Base-by-base conservation (phyloP, 257 asterid species). In the Solanum clarkiae region DNA sequence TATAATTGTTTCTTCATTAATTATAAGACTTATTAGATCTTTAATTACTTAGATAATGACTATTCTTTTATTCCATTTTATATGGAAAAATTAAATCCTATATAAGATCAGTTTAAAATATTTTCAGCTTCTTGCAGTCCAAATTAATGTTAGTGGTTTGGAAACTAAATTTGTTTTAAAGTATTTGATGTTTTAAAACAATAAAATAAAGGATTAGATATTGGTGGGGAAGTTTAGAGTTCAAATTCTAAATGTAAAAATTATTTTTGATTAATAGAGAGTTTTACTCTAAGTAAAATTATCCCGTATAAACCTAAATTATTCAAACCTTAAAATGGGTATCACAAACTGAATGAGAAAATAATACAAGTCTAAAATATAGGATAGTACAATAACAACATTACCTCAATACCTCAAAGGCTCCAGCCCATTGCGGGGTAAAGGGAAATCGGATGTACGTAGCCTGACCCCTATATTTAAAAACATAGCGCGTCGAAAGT, bases 241-340 rank as follows among this genome's bases (percentile, higher is more conserved):
- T 60, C 3, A 10, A 60, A 60, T 60, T 60, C 8, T 60, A 12
- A 2, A 5, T 60, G 36, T 22, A 12, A 62, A 29, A 22, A 0
- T 62, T 1, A 10, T 1, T 3, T 62, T 11, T 22, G 4, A 22
- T 62, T 60, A n/a, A 60, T 60, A 60, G 4, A 11, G 15, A 60
- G 15, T 60, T 60, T 2, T 22, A 62, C 9, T 62, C 11, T 4
- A 10, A 62, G 7, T 62, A 0, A 2, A 12, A 62, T 5, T 62
- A 0, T 24, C 9, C 0, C 0, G 0, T 16, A 0, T 62, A 62
- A 62, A 62, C 4, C 1, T 1, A 1, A 0, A 62, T 22, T 22
- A 11, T 8, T 57, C 0, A 2, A n/a, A n/a, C 4, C 0, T 0
- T 18, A 8, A 20, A 57, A 57, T 9, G 2, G 0, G 0, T 57